Percentiles rank a stretch among this genome's conserved stretches.
These are phyloP conservation scores for Penicillium sp. DNA, from an alignment of 2,329 filamentous ascomycete species.

Conservation along the genomic window DNA sequence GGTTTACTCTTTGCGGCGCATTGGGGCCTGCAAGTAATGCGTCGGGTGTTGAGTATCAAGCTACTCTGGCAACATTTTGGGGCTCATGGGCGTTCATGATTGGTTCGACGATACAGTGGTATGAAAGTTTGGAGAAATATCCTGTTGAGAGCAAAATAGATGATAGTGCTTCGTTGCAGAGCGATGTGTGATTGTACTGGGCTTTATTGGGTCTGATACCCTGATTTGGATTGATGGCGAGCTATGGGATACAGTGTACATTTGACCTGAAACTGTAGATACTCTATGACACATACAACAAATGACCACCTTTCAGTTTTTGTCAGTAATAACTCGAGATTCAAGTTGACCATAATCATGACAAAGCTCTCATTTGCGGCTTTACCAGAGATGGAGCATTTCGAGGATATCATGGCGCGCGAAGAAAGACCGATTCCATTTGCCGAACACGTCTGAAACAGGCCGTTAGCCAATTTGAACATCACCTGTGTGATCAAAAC, in stretches of 20 bases:
- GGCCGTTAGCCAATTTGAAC: neutral
- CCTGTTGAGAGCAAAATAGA: constrained; percentile 61
- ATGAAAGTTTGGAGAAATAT: constrained; percentile 53
- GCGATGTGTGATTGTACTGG: constrained; percentile 2
- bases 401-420: constrained; percentile 72
- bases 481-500: constrained; percentile 41
- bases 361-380: neutral
- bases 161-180: neutral
- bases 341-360: neutral
- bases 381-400: constrained; percentile 41
- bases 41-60: constrained; percentile 52
- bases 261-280: neutral
- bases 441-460: constrained; percentile 72
- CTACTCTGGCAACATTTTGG: constrained; percentile 52
- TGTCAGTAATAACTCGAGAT: neutral
- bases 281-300: constrained; percentile 1
- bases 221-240: neutral
- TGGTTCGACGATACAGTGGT: constrained; percentile 55
- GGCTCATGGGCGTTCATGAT: constrained; percentile 49
- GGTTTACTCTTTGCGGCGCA: constrained; percentile 65
- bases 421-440: constrained; percentile 74
- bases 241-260: constrained; percentile 8
- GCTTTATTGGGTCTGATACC: neutral
- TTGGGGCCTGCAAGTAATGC: constrained; percentile 54
- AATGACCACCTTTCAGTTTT: neutral